These are phyloP conservation scores for Cunninghamia lanceolata DNA, from an alignment of 75 land plant species.

Conservation along the genomic window DNA sequence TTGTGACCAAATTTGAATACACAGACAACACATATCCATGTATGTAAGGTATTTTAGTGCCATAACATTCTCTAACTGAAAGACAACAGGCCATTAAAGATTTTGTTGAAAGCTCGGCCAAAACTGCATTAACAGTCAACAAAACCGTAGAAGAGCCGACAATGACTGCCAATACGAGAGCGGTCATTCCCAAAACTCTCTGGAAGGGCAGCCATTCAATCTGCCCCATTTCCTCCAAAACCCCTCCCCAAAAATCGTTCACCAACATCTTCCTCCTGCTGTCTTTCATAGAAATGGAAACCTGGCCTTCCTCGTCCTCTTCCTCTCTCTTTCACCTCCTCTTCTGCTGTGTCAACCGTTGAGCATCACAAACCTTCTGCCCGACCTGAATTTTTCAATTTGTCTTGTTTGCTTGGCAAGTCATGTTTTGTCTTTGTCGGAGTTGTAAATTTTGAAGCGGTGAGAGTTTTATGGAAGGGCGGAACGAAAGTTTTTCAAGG, in stretches of 20 bases:
- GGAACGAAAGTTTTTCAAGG: no score
- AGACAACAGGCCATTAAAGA: slow-evolving; percentile 80
- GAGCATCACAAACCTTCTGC: no score
- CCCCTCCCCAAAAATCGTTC: slow-evolving; percentile 48
- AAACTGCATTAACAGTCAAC: slow-evolving; percentile 85
- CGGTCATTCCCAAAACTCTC: slow-evolving; percentile 87
- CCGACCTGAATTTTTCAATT: no score
- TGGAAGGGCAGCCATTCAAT: slow-evolving; percentile 92
- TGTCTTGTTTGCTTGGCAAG: no score
- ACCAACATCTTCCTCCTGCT: slow-evolving; percentile 11
- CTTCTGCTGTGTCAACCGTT: background rate
- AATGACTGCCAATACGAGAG: slow-evolving; percentile 83
- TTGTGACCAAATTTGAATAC: no score
- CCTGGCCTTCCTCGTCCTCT: background rate
- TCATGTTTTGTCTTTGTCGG: no score
- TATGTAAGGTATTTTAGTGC: no score
- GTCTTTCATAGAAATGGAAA: background rate
- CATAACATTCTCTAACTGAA: no score
- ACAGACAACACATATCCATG: no score
- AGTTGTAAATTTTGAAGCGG: no score
- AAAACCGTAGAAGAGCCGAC: slow-evolving; percentile 83
- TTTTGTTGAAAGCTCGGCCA: slow-evolving; percentile 79
- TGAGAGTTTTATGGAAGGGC: no score
- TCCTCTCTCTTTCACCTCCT: background rate
- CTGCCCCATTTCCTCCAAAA: slow-evolving; percentile 76